These are phyloP conservation scores for Ophiostoma angusticollis DNA, from an alignment of 2,329 filamentous ascomycete species.

Conservation along the genomic window DNA sequence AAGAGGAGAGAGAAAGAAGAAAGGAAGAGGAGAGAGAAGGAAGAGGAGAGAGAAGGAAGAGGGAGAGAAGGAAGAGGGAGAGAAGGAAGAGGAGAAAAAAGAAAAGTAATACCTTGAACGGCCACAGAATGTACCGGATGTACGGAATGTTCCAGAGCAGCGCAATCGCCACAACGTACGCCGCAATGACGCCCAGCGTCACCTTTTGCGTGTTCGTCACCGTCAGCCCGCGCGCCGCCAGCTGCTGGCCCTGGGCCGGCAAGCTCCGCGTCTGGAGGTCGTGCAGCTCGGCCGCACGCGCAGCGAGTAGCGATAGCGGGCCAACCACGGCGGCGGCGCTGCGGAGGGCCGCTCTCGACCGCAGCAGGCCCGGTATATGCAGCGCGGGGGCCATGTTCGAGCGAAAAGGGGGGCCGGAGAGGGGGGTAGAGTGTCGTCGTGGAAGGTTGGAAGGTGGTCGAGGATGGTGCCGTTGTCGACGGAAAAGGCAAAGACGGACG, in stretches of 20 bases:
- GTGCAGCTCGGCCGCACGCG: constrained; percentile 6
- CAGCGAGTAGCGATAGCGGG: constrained; percentile 10
- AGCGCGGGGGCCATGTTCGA: constrained; percentile 11
- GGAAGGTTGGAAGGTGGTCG: too few relatives aligned
- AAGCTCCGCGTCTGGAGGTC: neutral
- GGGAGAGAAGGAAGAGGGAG: neutral
- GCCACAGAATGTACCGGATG: constrained; percentile 62
- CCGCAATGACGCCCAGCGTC: constrained; percentile 53
- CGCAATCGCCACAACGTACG: constrained; percentile 52
- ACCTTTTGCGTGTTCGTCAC: constrained; percentile 57
- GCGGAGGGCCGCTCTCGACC: constrained; percentile 7
- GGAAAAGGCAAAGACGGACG: too few relatives aligned
- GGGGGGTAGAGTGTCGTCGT: neutral
- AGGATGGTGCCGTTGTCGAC: too few relatives aligned
- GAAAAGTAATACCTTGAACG: constrained; percentile 51
- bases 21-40: constrained; percentile 59
- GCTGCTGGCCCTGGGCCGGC: neutral
- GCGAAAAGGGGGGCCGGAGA: neutral
- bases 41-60: neutral
- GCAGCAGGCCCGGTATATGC: constrained; percentile 7
- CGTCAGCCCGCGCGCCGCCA: constrained; percentile 24
- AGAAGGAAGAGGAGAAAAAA: constrained; percentile 9
- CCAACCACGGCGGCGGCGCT: constrained; percentile 7
- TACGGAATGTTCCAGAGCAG: constrained; percentile 71
- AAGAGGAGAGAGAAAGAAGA: constrained; percentile 33